A percentile compares a stretch with the other conserved stretches of the same genome.
Conservation (phyloP, 1,284 basidiomycete species). For the Albatrellus sp. region DNA sequence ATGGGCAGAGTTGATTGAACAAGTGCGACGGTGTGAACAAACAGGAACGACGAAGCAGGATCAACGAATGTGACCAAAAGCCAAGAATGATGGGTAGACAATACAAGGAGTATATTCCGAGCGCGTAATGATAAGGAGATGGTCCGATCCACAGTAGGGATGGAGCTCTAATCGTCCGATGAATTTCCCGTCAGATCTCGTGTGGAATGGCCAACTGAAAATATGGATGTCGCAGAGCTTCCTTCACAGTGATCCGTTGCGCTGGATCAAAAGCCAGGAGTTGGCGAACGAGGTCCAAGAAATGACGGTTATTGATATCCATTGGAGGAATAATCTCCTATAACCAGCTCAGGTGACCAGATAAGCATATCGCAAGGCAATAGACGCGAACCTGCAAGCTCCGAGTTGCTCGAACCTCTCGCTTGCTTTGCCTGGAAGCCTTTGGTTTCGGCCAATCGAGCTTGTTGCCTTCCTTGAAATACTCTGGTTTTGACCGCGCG, state of each 20-base stretch:
- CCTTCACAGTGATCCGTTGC: constrained; percentile 74
- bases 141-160: neutral
- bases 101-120: neutral
- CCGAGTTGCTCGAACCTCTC: constrained; percentile 85
- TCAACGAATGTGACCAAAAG: neutral
- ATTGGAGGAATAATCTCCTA: constrained; percentile 77
- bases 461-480: constrained; percentile 75
- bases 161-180: neutral
- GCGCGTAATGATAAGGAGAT: neutral
- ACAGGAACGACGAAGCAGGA: neutral
- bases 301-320: constrained; percentile 64
- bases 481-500: constrained; percentile 76
- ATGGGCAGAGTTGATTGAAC: too few species aligned
- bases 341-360: constrained; percentile 2
- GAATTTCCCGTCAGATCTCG: constrained; percentile 16
- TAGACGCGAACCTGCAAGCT: constrained; percentile 49
- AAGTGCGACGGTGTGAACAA: too few species aligned
- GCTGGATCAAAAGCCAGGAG: constrained; percentile 88
- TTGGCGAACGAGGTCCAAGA: constrained; percentile 78
- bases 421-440: constrained; percentile 81
- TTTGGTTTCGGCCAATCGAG: constrained; percentile 89
- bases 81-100: neutral
- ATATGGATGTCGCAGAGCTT: constrained; percentile 83
- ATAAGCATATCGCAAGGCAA: neutral
- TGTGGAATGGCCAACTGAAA: constrained; percentile 52